Percentiles rank a stretch among this genome's conserved stretches.
These are phyloP conservation scores for Vararia minispora DNA, from an alignment of 768 basidiomycete genomes.

Conservation along the genomic window DNA sequence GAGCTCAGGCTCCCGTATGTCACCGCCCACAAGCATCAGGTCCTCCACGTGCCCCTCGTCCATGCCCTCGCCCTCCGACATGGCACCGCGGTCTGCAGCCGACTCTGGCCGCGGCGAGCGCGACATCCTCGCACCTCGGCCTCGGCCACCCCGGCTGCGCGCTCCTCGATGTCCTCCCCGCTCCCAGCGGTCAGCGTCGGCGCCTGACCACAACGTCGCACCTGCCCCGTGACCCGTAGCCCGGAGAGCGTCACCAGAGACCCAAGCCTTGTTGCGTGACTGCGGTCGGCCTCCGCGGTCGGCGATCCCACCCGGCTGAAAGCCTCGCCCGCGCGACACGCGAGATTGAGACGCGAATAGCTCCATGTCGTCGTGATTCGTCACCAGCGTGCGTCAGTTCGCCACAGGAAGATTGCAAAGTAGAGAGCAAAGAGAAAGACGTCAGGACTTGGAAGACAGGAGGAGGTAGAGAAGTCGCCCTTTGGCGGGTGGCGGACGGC, in stretches of 20 bases:
- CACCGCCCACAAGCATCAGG: no score
- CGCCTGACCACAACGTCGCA: conserved; percentile 11
- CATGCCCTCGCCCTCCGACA: conserved; percentile 22
- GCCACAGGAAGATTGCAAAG: no score
- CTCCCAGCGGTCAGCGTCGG: conserved; percentile 50
- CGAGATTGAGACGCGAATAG: no score
- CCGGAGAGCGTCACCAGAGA: conserved; percentile 3
- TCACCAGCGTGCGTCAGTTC: no score
- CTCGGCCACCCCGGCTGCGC: conserved; percentile 29
- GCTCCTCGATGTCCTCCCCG: conserved; percentile 43
- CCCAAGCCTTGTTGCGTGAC: conserved; percentile 12
- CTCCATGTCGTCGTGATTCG: no score
- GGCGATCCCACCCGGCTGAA: no score
- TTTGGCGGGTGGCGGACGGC: no score
- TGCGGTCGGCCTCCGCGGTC: conserved; percentile 7
- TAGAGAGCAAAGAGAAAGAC: no score
- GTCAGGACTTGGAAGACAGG: no score
- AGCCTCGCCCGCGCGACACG: no score
- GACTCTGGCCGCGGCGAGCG: conserved; percentile 23
- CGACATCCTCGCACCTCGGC: conserved; percentile 26
- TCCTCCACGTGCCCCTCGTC: conserved; percentile 27
- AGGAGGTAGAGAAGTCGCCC: no score
- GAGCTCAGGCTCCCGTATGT: conserved; percentile 37
- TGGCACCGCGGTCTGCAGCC: conserved; percentile 19
- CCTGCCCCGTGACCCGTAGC: conserved; percentile 3